A percentile compares a stretch with the other conserved stretches of the same genome.
These are phyloP conservation scores for Lumnitzera littorea DNA, from an alignment of 345 rosid genomes.

Conservation along the genomic window DNA sequence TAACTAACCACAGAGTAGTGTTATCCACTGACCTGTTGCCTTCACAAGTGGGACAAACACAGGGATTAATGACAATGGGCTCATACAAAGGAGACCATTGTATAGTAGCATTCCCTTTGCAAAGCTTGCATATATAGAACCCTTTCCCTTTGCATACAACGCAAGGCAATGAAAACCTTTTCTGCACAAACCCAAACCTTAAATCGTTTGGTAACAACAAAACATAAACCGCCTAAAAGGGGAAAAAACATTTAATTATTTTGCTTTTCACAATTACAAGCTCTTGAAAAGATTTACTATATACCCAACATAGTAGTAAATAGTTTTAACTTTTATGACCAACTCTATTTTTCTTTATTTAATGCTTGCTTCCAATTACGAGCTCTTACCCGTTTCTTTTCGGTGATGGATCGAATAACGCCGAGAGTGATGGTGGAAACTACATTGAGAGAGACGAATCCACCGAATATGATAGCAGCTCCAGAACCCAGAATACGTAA, in stretches of 20 bases:
- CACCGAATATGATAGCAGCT: conserved; percentile 13
- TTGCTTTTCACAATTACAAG: too few relatives aligned
- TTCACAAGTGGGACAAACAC: conserved; percentile 91
- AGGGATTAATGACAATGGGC: conserved; percentile 68
- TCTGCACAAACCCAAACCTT: conserved; percentile 19
- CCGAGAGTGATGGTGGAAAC: conserved; percentile 10
- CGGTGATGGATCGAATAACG: conserved; percentile 10
- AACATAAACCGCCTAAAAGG: too few relatives aligned
- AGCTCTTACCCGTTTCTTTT: conserved; percentile 10
- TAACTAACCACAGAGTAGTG: too few relatives aligned
- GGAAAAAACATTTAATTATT: too few relatives aligned
- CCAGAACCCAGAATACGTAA: conserved; percentile 9
- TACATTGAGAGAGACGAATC: conserved; percentile 12
- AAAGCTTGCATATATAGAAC: conserved; percentile 73
- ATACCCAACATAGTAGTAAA: too few relatives aligned
- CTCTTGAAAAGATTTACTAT: too few relatives aligned
- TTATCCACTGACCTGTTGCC: conserved; percentile 54
- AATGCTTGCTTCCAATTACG: too few relatives aligned
- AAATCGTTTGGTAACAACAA: not conserved
- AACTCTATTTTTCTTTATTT: too few relatives aligned
- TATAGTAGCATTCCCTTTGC: conserved; percentile 64
- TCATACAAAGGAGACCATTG: conserved; percentile 79
- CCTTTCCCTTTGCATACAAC: conserved; percentile 67
- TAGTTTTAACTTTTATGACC: too few relatives aligned
- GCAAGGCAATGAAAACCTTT: conserved; percentile 45